Base-by-base conservation (phyloP, 2,329 filamentous ascomycete genomes). In the Incumbomyces lentus region DNA sequence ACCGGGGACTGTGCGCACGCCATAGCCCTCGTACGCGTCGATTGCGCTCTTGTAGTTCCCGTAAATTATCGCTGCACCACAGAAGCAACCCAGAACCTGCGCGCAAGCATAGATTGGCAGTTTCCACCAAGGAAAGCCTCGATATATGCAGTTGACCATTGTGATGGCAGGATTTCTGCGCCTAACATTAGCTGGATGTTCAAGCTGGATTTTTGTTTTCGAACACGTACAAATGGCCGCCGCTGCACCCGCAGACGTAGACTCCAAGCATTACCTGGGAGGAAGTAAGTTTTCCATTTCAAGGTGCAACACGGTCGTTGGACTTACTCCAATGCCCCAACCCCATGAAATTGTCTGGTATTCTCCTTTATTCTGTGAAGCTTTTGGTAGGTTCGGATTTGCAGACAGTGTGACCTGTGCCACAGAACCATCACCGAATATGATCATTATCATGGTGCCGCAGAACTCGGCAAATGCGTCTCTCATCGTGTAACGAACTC, bases 81-180 rank as follows among this genome's bases (percentile, higher is more conserved):
- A 64, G 63, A 82, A 80, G 40, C 74, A 79, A 10, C 80, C 80
- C 0, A 82, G 66, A 10, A 81, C 59, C 59, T 84, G 79, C 0
- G 78, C 76, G 2, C 74, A 47, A 30, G 75, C 67, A 61, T 83
- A 83, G 14, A 79, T 64, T 1, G 79, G 79, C 47, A 82, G 76
- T 18, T 79, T 74, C 32, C 73, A 70, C 75, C 78, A 81, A 2
- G 79, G 78, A 17, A 81, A 44, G 12, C 44, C 44, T 19, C 44
- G 22, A 38, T 3, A 46, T 11, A 46, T 44, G 73, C 71, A 40
- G 10, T 18, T 46, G n/a, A 8, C 70, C 17, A 83, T 68, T 0
- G 79, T 82, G 22, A 84, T 71, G n/a, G 76, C 79, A 0, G 79
- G 76, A 59, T 78, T 79, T 51, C 83, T 66, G 56, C 81, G 79